Percentiles rank a stretch among this genome's conserved stretches.
These are phyloP conservation scores for Linnemannia hyalina DNA, from an alignment of 192 early-diverging fungal species.

Conservation along the genomic window DNA sequence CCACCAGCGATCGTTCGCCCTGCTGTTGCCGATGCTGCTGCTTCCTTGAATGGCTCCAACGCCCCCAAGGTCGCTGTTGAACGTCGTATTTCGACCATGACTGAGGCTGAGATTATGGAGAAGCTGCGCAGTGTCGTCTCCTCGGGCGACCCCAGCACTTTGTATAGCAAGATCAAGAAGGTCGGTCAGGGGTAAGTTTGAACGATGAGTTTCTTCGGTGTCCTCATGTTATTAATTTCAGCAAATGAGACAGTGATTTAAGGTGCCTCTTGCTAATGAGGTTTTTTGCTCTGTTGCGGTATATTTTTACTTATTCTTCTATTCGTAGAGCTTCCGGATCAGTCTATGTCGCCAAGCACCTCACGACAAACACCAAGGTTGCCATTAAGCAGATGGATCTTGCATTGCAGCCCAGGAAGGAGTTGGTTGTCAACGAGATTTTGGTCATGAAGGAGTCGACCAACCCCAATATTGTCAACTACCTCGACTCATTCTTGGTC, in stretches of 20 bases:
- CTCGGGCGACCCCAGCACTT: conserved; percentile 86
- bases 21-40: conserved; percentile 56
- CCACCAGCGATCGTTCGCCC: conserved; percentile 49
- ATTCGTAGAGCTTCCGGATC: conserved; percentile 87
- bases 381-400: conserved; percentile 97
- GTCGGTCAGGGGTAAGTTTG: conserved; percentile 91
- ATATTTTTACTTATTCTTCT: neutral
- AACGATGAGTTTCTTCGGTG: neutral
- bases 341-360: conserved; percentile 93
- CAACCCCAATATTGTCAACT: conserved; percentile 98
- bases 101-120: conserved; percentile 96
- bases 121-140: conserved; percentile 92
- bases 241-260: neutral
- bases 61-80: conserved; percentile 61
- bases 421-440: conserved; percentile 94
- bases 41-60: conserved; percentile 70
- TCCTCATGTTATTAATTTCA: neutral
- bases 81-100: conserved; percentile 87
- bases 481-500: conserved; percentile 91
- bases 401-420: conserved; percentile 87
- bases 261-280: neutral
- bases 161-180: conserved; percentile 96
- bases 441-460: conserved; percentile 93
- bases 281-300: conserved; percentile 10
- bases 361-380: conserved; percentile 79